A percentile compares a stretch with the other conserved stretches of the same genome.
These are phyloP conservation scores for Talaromyces rugulosus DNA, from an alignment of 2,329 filamentous ascomycete species.

Conservation along the genomic window DNA sequence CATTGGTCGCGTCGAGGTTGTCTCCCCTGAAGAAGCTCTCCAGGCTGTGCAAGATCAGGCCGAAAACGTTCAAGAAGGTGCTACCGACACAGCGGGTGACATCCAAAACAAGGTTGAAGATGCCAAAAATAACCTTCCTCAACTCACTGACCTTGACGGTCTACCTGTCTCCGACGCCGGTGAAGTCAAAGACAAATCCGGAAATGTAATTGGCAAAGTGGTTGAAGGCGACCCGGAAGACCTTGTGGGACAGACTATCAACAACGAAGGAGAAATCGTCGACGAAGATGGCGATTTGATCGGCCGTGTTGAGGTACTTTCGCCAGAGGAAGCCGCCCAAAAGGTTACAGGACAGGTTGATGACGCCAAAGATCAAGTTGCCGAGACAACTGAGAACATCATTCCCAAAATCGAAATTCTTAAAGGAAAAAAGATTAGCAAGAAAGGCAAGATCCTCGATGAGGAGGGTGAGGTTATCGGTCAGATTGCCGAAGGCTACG, in stretches of 20 bases:
- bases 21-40: constrained; percentile 7
- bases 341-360: constrained; percentile 21
- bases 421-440: constrained; percentile 11
- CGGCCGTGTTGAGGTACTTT: constrained; percentile 17
- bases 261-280: constrained; percentile 32
- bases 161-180: constrained; percentile 51
- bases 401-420: constrained; percentile 8
- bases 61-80: constrained; percentile 20
- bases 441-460: constrained; percentile 47
- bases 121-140: constrained; percentile 27
- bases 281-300: constrained; percentile 35
- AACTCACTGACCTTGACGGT: constrained; percentile 33
- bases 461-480: constrained; percentile 36
- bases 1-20: constrained; percentile 24
- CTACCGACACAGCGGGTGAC: neutral
- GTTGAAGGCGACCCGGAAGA: constrained; percentile 44
- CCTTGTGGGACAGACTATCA: constrained; percentile 28
- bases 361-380: constrained; percentile 22
- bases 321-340: constrained; percentile 24
- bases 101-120: constrained; percentile 29
- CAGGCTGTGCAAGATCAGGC: constrained; percentile 23
- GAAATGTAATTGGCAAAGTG: constrained; percentile 27
- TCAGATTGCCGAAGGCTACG: constrained; percentile 34
- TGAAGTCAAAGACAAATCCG: constrained; percentile 45
- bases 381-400: constrained; percentile 30